Evolutionary conservation across 1,284 basidiomycete species (phyloP).

Genomic region (Apiotrichum brassicae): DNA sequence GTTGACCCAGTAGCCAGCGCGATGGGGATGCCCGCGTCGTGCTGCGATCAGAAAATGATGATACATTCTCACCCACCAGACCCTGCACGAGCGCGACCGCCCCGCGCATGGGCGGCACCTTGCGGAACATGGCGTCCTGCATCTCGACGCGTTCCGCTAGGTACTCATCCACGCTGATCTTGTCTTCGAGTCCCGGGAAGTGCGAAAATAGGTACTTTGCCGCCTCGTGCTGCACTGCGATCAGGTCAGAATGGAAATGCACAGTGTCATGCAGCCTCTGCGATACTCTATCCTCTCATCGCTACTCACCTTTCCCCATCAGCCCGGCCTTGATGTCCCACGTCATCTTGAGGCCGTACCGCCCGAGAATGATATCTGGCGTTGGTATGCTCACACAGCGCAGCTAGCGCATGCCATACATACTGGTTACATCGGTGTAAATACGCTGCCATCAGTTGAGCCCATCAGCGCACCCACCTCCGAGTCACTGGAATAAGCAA

Average conservation of each 20-base stretch:
- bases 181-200: slow-evolving; percentile 39
- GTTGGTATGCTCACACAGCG: not conserved
- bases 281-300: not conserved
- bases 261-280: too few relatives aligned
- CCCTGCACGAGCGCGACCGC: slow-evolving; percentile 40
- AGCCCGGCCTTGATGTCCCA: slow-evolving; percentile 47
- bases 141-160: slow-evolving; percentile 36
- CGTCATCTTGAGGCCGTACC: slow-evolving; percentile 41
- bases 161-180: slow-evolving; percentile 42
- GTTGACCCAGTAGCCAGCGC: slow-evolving; percentile 46
- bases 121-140: slow-evolving; percentile 40
- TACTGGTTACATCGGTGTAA: slow-evolving; percentile 43
- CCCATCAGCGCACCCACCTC: not conserved
- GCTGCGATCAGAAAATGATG: slow-evolving; percentile 14
- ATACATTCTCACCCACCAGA: slow-evolving; percentile 27
- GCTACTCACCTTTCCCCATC: slow-evolving; percentile 43
- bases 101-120: slow-evolving; percentile 43
- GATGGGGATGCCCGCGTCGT: slow-evolving; percentile 42
- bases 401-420: not conserved
- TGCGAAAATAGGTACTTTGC: slow-evolving; percentile 38
- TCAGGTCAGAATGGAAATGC: too few relatives aligned
- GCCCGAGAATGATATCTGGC: slow-evolving; percentile 40
- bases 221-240: slow-evolving; percentile 25
- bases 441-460: slow-evolving; percentile 28
- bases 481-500: not conserved